phyloP scores from a whole-genome alignment of 208 protist genomes.

The Wallacemonas sp. region DNA sequence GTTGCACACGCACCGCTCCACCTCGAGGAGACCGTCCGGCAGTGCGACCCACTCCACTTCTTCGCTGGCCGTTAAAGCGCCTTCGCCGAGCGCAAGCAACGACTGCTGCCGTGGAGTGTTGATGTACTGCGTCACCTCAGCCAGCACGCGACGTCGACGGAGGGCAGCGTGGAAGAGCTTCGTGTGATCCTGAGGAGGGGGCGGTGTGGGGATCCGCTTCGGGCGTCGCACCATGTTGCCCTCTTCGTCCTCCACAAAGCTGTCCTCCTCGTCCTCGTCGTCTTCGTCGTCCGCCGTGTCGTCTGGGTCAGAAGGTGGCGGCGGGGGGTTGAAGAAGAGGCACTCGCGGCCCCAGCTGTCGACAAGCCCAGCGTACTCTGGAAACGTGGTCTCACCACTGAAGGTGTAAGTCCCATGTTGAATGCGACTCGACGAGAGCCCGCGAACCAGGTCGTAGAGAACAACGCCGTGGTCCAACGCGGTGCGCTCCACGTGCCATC shows the following conservation, averaged over 20 bases:
- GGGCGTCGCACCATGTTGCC: constrained; percentile 18
- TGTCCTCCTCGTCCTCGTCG: constrained; percentile 50
- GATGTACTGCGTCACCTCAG: constrained; percentile 32
- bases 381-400: constrained; percentile 59
- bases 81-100: constrained; percentile 26
- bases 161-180: constrained; percentile 29
- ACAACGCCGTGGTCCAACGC: neutral
- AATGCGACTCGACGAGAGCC: constrained; percentile 32
- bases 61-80: constrained; percentile 35
- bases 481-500: neutral
- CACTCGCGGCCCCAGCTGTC: constrained; percentile 43
- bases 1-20: constrained; percentile 57
- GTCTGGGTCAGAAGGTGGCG: constrained; percentile 52
- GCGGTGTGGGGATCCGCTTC: constrained; percentile 24
- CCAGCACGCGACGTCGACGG: constrained; percentile 63
- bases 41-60: constrained; percentile 73
- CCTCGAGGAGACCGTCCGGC: constrained; percentile 60
- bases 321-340: constrained; percentile 56
- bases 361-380: constrained; percentile 54
- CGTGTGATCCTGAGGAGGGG: constrained; percentile 44
- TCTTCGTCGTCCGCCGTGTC: constrained; percentile 44
- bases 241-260: constrained; percentile 22
- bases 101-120: constrained; percentile 31
- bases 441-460: constrained; percentile 19
- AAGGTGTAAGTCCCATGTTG: constrained; percentile 56